Conservation (phyloP, 306 rosid genomes). For the cucumber (Cucumis sativus) region Cucumber_9930_V3 NC_026655.2:6084001-6084500, state of each 20-base stretch:
- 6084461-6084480: conserved; percentile 49
- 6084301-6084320: conserved; percentile 44
- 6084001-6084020: not conserved
- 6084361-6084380: not conserved
- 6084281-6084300: conserved; percentile 46
- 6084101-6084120: conserved; percentile 35
- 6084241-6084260: conserved; percentile 47
- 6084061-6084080: conserved; percentile 32
- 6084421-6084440: conserved; percentile 45
- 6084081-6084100: conserved; percentile 30
- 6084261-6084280: conserved; percentile 43
- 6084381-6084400: conserved; percentile 34
- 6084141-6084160: too few species aligned
- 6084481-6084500: conserved; percentile 32
- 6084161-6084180: too few species aligned
- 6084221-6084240: conserved; percentile 38
- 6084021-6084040: conserved; percentile 75
- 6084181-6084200: conserved; percentile 63
- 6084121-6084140: too few species aligned
- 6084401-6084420: conserved; percentile 36
- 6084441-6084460: conserved; percentile 40
- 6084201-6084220: conserved; percentile 50
- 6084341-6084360: too few species aligned
- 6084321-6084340: not conserved
- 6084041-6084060: conserved; percentile 39